A percentile compares a stretch with the other conserved stretches of the same genome.
Conservation (phyloP, 805 yeast species). For the Priceomyces castillae region DNA sequence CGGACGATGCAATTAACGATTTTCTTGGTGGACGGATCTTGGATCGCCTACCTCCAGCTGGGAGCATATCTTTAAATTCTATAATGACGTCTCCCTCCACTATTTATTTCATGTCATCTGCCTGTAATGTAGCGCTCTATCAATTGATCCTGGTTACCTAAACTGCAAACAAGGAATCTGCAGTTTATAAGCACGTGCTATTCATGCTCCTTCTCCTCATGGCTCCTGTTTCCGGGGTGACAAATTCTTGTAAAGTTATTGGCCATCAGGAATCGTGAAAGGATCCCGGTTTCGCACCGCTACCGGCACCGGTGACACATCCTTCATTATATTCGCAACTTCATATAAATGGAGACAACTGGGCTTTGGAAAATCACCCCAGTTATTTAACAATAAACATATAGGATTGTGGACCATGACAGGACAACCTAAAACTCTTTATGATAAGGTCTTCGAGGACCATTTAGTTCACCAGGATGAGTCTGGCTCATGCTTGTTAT, state of each 20-base stretch:
- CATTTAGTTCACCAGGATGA: constrained; percentile 90
- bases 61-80: constrained; percentile 16
- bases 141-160: constrained; percentile 1
- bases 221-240: neutral
- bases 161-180: too few species aligned
- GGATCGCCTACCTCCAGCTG: constrained; percentile 44
- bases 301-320: constrained; percentile 9
- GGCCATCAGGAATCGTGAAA: neutral
- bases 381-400: too few species aligned
- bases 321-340: neutral
- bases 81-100: neutral
- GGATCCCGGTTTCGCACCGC: constrained; percentile 8
- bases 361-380: neutral
- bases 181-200: constrained; percentile 1
- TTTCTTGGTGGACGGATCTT: constrained; percentile 68
- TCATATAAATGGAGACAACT: neutral
- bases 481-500: constrained; percentile 79
- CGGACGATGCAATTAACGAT: constrained; percentile 21
- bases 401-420: constrained; percentile 12
- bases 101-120: too few species aligned
- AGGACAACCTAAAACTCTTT: constrained; percentile 63
- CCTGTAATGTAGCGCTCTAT: neutral
- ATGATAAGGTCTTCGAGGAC: constrained; percentile 95
- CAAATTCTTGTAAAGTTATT: neutral
- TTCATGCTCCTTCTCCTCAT: neutral